A percentile compares a stretch with the other conserved stretches of the same genome.
Evolutionary conservation across 805 yeast species (phyloP).

Genomic region (Saccharomycopsis vini): DNA sequence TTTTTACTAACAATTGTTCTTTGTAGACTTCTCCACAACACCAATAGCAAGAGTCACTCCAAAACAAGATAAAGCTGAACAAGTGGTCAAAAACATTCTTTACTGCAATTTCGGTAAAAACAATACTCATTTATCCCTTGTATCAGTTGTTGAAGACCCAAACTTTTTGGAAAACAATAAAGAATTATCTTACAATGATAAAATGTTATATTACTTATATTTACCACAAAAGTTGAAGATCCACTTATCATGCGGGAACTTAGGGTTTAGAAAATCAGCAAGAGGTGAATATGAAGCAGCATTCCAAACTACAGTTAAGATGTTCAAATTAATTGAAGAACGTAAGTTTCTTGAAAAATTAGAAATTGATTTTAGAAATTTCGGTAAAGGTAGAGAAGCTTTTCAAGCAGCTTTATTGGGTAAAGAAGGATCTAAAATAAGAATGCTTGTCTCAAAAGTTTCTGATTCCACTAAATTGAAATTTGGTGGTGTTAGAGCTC

Average conservation of each 20-base stretch:
- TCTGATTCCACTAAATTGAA: slow-evolving; percentile 75
- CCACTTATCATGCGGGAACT: slow-evolving; percentile 69
- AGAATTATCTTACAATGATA: slow-evolving; percentile 49
- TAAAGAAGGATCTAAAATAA: slow-evolving; percentile 70
- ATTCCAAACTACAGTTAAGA: slow-evolving; percentile 68
- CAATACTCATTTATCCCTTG: slow-evolving; percentile 72
- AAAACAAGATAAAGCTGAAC: neutral
- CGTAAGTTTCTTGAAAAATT: slow-evolving; percentile 49
- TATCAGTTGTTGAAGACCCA: slow-evolving; percentile 59
- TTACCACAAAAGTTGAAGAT: slow-evolving; percentile 69
- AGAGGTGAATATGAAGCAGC: slow-evolving; percentile 92
- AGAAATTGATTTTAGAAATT: slow-evolving; percentile 71
- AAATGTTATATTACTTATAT: slow-evolving; percentile 68
- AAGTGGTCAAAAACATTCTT: slow-evolving; percentile 55
- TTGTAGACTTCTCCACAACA: neutral
- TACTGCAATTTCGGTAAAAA: slow-evolving; percentile 74
- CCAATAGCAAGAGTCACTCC: neutral
- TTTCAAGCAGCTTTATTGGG: slow-evolving; percentile 79
- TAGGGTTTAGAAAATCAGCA: slow-evolving; percentile 84
- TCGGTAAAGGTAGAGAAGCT: slow-evolving; percentile 86
- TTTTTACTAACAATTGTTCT: no score
- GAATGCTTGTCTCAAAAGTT: slow-evolving; percentile 58
- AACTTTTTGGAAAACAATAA: slow-evolving; percentile 50
- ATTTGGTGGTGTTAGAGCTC: slow-evolving; percentile 89
- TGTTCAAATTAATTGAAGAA: slow-evolving; percentile 66